Percentiles rank a stretch among this genome's conserved stretches.
phyloP scores from a whole-genome alignment of 441 rosid species.

The Sinapis alba region DNA sequence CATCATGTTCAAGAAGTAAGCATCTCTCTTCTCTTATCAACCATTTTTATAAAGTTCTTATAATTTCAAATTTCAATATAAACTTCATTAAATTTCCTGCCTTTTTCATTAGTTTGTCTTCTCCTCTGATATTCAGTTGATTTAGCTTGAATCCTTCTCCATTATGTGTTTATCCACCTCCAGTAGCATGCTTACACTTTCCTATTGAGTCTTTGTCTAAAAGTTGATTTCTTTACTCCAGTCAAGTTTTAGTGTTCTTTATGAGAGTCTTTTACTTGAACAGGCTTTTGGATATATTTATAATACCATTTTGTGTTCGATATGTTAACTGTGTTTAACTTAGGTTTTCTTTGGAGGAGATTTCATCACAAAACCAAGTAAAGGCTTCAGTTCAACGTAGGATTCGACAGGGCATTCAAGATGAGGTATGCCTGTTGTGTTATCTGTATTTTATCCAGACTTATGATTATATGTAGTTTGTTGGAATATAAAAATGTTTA shows the following conservation, averaged over 20 bases:
- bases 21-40: background rate
- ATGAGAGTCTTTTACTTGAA: too few species aligned
- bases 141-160: too few species aligned
- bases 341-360: conserved; percentile 91
- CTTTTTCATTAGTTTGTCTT: too few species aligned
- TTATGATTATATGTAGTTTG: conserved; percentile 3
- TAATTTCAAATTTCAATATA: too few species aligned
- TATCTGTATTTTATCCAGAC: too few species aligned
- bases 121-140: too few species aligned
- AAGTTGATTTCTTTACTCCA: background rate
- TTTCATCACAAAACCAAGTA: conserved; percentile 95
- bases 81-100: too few species aligned
- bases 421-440: conserved; percentile 62
- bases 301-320: too few species aligned
- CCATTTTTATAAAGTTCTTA: too few species aligned
- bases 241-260: background rate
- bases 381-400: conserved; percentile 97
- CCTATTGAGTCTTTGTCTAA: background rate
- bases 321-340: background rate
- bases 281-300: background rate
- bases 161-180: background rate
- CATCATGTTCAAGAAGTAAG: conserved; percentile 40
- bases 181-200: background rate
- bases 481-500: background rate
- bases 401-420: conserved; percentile 94